Evolutionary conservation across 306 rosid genomes (phyloP), one percentile per base, ranked within the genome.

Genomic region (Lathyrus sativus): DNA sequence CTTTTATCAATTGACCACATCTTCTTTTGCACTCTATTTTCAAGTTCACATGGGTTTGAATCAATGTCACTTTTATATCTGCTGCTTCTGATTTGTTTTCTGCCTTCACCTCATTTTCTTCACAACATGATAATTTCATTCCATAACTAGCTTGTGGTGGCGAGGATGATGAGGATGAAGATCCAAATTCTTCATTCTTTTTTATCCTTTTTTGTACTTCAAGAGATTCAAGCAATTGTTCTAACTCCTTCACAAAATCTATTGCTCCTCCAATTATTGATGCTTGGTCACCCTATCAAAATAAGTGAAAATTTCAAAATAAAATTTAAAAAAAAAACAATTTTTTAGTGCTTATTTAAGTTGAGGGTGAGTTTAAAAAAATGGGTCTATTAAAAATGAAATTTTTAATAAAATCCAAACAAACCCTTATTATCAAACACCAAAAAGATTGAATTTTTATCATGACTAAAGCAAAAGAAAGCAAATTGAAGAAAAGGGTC

Each of bases 261-360:
- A 95, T 95, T 74, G 99, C 96, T 37, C 99, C 96, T 46, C 99
- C 99, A 55, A 95, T 87, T 9, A 90, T 85, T 1, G 99, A 95
- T 4, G 99, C 97, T 83, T 93, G 99, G 87, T 95, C 99, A 46
- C 99, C 99, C 97, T 95, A 29, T 11, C 56, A 57, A 29, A 13
- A 11, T 22, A 22, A 22, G 10, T 57, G 3, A 31, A 35, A 35
- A 24, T 11, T 24, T 26, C 13, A 55, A 55, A 24, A 24, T 11
- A 2, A 46, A 55, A 29, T 2, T 12, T 0, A 56, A 11, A 26
- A 26, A 9, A 19, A 43, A 17, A 43, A 12, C 18, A 62, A 49
- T 3, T 4, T 37, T 56, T 50, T 2, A 65, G 31, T 39, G 55
- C 2, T 46, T 13, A 13, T 13, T 42, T 42, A 43, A 41, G 3